Percentiles rank a stretch among this genome's conserved stretches.
These are phyloP conservation scores for Aspergillus affinis DNA, from an alignment of 495 filamentous ascomycete species.

Conservation along the genomic window DNA sequence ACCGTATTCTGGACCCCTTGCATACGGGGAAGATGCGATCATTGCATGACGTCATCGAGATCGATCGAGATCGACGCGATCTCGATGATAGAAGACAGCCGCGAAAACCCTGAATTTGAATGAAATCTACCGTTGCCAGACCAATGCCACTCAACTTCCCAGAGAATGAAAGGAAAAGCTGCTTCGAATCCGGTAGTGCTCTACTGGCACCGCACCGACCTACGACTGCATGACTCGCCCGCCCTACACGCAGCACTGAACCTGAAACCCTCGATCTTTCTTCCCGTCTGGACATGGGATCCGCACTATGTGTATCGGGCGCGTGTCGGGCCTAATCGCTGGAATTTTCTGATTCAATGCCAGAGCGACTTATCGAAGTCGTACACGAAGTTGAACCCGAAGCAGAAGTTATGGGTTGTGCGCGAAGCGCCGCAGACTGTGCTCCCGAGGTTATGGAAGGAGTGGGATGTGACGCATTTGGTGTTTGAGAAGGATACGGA, in stretches of 20 bases:
- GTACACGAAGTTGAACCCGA: not conserved
- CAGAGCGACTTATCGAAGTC: not conserved
- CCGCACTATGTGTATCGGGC: not conserved
- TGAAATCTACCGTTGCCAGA: no score
- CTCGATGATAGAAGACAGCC: no score
- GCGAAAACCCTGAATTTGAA: no score
- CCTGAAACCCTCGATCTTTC: not conserved
- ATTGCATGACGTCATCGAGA: no score
- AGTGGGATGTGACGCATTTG: conserved; percentile 66
- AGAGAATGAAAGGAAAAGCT: no score
- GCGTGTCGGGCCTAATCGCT: not conserved
- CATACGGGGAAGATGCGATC: no score
- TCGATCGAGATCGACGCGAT: no score
- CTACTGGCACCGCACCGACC: not conserved
- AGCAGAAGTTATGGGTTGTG: not conserved
- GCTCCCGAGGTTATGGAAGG: conserved; percentile 64
- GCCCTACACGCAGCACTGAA: no score
- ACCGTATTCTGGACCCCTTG: no score
- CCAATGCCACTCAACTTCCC: no score
- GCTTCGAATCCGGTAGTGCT: no score
- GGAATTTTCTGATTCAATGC: not conserved
- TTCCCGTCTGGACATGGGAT: not conserved
- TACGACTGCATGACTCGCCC: not conserved
- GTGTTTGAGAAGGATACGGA: conserved; percentile 76
- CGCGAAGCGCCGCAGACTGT: conserved; percentile 52